Percentiles rank a stretch among this genome's conserved stretches.
Evolutionary conservation across 768 basidiomycete species (phyloP).

Genomic region (Mycena kentingensis): DNA sequence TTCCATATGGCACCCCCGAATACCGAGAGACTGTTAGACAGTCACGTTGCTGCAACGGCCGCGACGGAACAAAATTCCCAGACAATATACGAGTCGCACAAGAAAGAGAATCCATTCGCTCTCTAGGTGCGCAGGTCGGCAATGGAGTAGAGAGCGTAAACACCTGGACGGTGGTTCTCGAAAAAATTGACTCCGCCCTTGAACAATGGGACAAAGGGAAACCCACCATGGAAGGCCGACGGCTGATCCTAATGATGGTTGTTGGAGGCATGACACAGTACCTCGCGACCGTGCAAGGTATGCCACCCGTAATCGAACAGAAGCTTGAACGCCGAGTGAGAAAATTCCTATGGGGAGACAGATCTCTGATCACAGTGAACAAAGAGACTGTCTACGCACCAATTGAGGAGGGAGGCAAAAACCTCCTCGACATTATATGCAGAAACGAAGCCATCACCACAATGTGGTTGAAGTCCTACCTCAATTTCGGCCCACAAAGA

Average conservation of each 20-base stretch:
- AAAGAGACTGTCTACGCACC: neutral
- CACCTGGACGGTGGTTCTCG: constrained; percentile 6
- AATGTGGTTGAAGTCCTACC: too few species aligned
- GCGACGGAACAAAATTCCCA: constrained; percentile 1
- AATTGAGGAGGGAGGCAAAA: constrained; percentile 1
- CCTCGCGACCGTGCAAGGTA: constrained; percentile 23
- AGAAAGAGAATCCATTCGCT: constrained; percentile 7
- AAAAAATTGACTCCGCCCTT: neutral
- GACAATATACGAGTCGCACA: constrained; percentile 9
- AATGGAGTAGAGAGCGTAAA: constrained; percentile 1
- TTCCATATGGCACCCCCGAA: constrained; percentile 25
- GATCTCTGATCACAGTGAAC: neutral
- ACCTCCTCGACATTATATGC: too few species aligned
- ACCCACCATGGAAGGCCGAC: constrained; percentile 11
- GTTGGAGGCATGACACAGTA: constrained; percentile 22
- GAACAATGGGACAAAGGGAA: neutral
- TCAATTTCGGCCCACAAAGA: neutral
- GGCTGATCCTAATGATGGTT: constrained; percentile 4
- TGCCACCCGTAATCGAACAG: constrained; percentile 15
- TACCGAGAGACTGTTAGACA: neutral
- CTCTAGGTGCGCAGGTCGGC: constrained; percentile 16
- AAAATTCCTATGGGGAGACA: constrained; percentile 13
- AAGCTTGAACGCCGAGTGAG: neutral
- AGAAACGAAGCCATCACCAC: too few species aligned
- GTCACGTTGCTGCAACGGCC: neutral